Percentiles rank a stretch among this genome's conserved stretches.
These are phyloP conservation scores for Claviceps capensis DNA, from an alignment of 2,329 filamentous ascomycete species.

Conservation along the genomic window DNA sequence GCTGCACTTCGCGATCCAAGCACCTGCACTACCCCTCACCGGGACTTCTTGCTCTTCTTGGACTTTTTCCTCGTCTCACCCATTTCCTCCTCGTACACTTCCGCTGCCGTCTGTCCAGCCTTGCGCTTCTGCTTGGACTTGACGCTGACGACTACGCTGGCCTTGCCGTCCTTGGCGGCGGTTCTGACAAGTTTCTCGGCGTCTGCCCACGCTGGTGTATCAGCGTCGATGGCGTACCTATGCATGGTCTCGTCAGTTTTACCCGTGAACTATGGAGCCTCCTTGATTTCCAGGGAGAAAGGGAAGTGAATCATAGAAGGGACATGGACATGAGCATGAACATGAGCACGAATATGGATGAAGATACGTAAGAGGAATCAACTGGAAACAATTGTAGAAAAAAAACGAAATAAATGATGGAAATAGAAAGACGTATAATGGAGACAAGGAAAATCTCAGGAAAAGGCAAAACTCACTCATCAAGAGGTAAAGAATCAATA, in stretches of 20 bases:
- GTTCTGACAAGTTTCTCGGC: slow-evolving; percentile 62
- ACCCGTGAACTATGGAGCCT: too few relatives aligned
- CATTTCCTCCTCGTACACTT: slow-evolving; percentile 48
- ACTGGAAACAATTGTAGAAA: background rate
- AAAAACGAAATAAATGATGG: background rate
- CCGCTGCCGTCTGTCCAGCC: slow-evolving; percentile 42
- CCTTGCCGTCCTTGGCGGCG: slow-evolving; percentile 39
- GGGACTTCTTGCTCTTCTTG: slow-evolving; percentile 27
- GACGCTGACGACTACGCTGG: slow-evolving; percentile 60
- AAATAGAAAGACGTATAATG: background rate
- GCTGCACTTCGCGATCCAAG: too few relatives aligned
- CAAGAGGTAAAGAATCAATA: slow-evolving; percentile 80
- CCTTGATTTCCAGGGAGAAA: too few relatives aligned
- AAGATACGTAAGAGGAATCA: too few relatives aligned
- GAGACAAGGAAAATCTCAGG: background rate
- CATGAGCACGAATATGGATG: too few relatives aligned
- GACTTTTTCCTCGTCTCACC: slow-evolving; percentile 45
- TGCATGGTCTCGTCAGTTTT: background rate
- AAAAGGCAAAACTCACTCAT: slow-evolving; percentile 34
- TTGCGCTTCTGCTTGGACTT: slow-evolving; percentile 76
- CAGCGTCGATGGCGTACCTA: slow-evolving; percentile 53
- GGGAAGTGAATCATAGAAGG: too few relatives aligned
- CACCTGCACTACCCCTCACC: slow-evolving; percentile 6
- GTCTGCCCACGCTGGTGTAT: slow-evolving; percentile 48
- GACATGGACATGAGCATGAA: too few relatives aligned